These are phyloP conservation scores for Sugiyamaella americana DNA, from an alignment of 805 yeast genomes.

Conservation along the genomic window DNA sequence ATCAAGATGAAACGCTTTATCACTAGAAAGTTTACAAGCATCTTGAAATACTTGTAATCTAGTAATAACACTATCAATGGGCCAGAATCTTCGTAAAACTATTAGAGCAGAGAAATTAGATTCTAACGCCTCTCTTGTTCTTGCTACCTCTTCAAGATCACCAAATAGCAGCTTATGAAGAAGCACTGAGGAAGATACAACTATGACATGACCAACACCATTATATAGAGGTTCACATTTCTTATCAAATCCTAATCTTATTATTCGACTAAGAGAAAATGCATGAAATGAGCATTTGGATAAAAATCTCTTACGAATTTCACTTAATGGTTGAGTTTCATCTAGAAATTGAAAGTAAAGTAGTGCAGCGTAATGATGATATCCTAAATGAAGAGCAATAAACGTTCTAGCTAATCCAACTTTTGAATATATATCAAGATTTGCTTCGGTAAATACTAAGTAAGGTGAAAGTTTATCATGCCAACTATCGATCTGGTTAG, in stretches of 20 bases:
- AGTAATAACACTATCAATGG: constrained; percentile 2
- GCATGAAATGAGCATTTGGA: constrained; percentile 8
- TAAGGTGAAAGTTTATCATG: neutral
- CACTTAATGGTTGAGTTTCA: constrained; percentile 4
- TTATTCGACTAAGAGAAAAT: neutral
- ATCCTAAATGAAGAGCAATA: constrained; percentile 10
- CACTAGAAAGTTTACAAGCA: constrained; percentile 10
- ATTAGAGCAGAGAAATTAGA: constrained; percentile 6
- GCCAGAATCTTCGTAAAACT: constrained; percentile 4
- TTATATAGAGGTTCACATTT: constrained; percentile 7
- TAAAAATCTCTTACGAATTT: constrained; percentile 3
- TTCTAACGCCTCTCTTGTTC: constrained; percentile 1
- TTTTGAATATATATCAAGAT: neutral
- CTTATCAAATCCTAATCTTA: neutral
- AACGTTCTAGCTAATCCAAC: constrained; percentile 11
- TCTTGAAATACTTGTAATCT: constrained; percentile 10
- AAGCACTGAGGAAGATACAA: constrained; percentile 9
- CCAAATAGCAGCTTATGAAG: constrained; percentile 8
- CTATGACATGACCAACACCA: constrained; percentile 8
- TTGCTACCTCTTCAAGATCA: neutral
- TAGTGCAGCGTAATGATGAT: constrained; percentile 6
- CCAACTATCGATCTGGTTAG: constrained; percentile 2
- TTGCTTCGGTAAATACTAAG: constrained; percentile 6
- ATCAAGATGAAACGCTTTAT: constrained; percentile 8
- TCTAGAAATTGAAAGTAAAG: constrained; percentile 12